Evolutionary conservation across 352 stramenopile genomes (phyloP), one percentile per base, ranked within the genome.

Genomic region (Nothophytophthora sp.): DNA sequence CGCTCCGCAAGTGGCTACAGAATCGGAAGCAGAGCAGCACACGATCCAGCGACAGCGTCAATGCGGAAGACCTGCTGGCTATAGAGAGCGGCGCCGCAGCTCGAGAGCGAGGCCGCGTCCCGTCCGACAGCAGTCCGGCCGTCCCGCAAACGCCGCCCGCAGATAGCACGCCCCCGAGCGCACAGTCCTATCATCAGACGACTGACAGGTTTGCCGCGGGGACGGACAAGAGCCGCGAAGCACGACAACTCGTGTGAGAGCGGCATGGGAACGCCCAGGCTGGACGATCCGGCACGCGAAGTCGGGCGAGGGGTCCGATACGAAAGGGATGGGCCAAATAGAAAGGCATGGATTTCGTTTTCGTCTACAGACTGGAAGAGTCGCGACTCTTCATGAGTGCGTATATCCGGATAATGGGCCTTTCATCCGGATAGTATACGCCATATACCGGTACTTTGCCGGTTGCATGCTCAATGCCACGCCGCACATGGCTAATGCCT

Each of bases 21-120:
- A 54, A 34, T n/a, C 35, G 55, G 29, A 54, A 55, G 25, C 37
- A 46, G 30, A 64, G 59, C 51, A 10, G 40, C 72, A 30, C 35
- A 5, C 29, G 38, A n/a, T 18, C 35, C 2, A 54, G 33, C 18
- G 32, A 50, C n/a, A 49, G 18, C 15, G 30, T 45, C 12, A 23
- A 55, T 20, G 24, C 24, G 13, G 50, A 50, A 4, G 43, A 65
- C 18, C 20, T 65, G 40, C 49, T 65, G n/a, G 24, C 49, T 5
- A 30, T 60, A 10, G 49, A 65, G 27, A 50, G 33, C 10, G 43
- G 53, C 27, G 38, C 60, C 29, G 42, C 36, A 1, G 32, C 19
- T 24, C 24, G 48, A 42, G 48, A 51, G 22, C 42, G 59, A 29
- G 16, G 32, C 18, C 29, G 36, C 15, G 50, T 20, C 1, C 48